Evolutionary conservation across 2,329 filamentous ascomycete genomes (phyloP), one percentile per base, ranked within the genome.

Genomic region (Ascocoryne sarcoides): DNA sequence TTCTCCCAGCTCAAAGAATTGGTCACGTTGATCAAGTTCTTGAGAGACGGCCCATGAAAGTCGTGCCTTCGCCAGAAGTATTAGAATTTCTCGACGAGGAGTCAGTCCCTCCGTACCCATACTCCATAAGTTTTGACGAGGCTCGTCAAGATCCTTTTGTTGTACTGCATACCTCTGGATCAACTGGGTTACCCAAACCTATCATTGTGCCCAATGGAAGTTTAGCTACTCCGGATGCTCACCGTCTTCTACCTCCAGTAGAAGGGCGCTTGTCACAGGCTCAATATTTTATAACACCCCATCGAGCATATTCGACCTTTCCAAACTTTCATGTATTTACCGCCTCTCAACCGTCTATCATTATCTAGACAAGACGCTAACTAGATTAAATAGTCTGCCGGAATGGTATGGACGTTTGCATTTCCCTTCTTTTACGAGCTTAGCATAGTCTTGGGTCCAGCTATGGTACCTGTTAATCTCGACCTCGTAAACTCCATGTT

Each of bases 171-270:
- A 67, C 65, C 0, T 66, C 64, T 4, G 66, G 66, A 3, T 60
- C 61, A 1, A 68, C 65, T 1, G 65, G 66, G 2, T 37, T 65
- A 0, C 65, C 64, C 3, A 68, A 68, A 38, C 64, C 63, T 0
- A 61, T 67, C n/a, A 44, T 26, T 26, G 23, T 26, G 7, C 23
- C 23, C 7, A 26, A 26, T 26, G 23, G 23, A 26, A 26, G 23
- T 26, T 12, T 26, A 26, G 7, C 23, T 12, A 26, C 23, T 12
- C 7, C 23, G 12, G 23, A 26, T 26, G 23, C 23, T 12, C 23
- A 26, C 12, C 23, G 12, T 26, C 23, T 26, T 26, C 23, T 26
- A 7, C 23, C 23, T 12, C 23, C 7, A 26, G 12, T 26, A 7
- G 23, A 26, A 26, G 23, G 23, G 12, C 7, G 23, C 7, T 12